phyloP scores from a whole-genome alignment of 2,329 filamentous ascomycete genomes.

The Berkeleyomyces rouxiae region DNA sequence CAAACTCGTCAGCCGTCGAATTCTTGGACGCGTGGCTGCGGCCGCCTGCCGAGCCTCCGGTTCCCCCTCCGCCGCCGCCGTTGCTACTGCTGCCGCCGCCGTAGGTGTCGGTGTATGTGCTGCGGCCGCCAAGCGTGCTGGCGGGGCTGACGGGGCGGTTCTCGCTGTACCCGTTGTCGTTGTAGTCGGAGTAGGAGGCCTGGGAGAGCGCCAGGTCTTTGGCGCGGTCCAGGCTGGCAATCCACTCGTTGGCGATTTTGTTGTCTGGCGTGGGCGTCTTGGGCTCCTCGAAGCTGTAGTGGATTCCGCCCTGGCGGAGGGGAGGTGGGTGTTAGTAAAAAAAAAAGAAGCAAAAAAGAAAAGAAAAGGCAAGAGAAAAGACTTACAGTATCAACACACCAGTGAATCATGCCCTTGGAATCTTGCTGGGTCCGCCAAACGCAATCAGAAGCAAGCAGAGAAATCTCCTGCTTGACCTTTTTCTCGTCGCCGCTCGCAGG shows the following conservation, averaged over 20 bases:
- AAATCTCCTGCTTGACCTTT: slow-evolving; percentile 81
- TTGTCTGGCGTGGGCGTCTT: slow-evolving; percentile 49
- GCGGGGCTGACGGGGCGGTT: slow-evolving; percentile 57
- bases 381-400: slow-evolving; percentile 87
- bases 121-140: slow-evolving; percentile 49
- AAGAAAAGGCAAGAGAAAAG: background rate
- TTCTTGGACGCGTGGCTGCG: slow-evolving; percentile 44
- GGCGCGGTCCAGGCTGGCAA: slow-evolving; percentile 73
- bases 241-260: slow-evolving; percentile 63
- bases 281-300: slow-evolving; percentile 86
- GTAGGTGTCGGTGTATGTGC: slow-evolving; percentile 36
- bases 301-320: slow-evolving; percentile 54
- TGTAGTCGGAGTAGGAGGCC: slow-evolving; percentile 42
- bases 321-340: background rate
- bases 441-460: slow-evolving; percentile 59
- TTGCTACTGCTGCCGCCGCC: slow-evolving; percentile 25
- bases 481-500: slow-evolving; percentile 91
- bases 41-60: slow-evolving; percentile 21
- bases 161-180: slow-evolving; percentile 53
- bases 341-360: background rate
- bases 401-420: slow-evolving; percentile 72
- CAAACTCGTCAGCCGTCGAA: slow-evolving; percentile 38
- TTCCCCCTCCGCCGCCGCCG: slow-evolving; percentile 17
- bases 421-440: slow-evolving; percentile 68
- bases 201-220: slow-evolving; percentile 70